Percentiles rank a stretch among this genome's conserved stretches.
These are phyloP conservation scores for Coemansia sp. DNA, from an alignment of 192 early-diverging fungal genomes.

Conservation along the genomic window DNA sequence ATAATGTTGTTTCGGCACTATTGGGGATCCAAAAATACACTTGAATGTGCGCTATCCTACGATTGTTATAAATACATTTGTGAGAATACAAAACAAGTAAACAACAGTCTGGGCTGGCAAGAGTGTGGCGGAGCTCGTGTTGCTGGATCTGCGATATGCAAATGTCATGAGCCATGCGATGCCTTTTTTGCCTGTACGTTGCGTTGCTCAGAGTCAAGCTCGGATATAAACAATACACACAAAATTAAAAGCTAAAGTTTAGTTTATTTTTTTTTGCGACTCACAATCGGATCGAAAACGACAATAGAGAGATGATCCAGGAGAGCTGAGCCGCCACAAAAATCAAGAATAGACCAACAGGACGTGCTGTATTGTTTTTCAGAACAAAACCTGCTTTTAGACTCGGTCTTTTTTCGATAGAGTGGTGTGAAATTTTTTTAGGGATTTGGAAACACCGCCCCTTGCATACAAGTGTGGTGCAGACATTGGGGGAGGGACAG, in stretches of 20 bases:
- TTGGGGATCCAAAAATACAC: background rate
- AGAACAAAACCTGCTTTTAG: too few species aligned
- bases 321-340: background rate
- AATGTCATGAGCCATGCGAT: too few species aligned
- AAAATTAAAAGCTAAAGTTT: too few species aligned
- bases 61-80: too few species aligned
- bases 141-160: too few species aligned
- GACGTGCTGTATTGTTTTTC: too few species aligned
- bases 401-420: background rate
- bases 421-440: conserved; percentile 1
- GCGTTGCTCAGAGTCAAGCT: background rate
- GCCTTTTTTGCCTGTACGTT: background rate
- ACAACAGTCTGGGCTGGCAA: too few species aligned
- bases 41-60: background rate
- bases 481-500: too few species aligned
- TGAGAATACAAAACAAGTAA: too few species aligned
- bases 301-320: background rate
- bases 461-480: background rate
- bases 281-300: background rate
- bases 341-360: too few species aligned
- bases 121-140: too few species aligned
- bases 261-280: background rate
- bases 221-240: too few species aligned
- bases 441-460: background rate
- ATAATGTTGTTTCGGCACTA: background rate